Evolutionary conservation across 78 protist genomes (phyloP).

Genomic region (Creolimax fragrantissima): DNA sequence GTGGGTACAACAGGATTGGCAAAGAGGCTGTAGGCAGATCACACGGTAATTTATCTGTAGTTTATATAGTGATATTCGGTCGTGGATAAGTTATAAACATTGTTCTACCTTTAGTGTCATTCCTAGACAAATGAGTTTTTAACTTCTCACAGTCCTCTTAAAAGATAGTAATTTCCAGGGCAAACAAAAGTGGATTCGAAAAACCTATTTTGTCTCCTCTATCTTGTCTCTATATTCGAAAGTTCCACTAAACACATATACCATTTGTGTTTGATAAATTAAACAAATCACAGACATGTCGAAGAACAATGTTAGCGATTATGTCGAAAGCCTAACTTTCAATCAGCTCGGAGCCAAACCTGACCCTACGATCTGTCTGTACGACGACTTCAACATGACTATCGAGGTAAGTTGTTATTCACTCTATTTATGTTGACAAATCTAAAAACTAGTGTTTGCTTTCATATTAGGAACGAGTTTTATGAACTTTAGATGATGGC

Average conservation of each 20-base stretch:
- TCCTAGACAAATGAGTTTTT: background rate
- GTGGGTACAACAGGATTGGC: background rate
- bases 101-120: background rate
- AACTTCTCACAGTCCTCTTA: background rate
- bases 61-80: background rate
- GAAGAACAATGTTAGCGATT: background rate
- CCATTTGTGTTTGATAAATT: background rate
- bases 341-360: background rate
- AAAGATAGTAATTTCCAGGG: no score
- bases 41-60: background rate
- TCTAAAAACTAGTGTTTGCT: background rate
- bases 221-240: background rate
- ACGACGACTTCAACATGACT: background rate
- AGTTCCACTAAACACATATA: background rate
- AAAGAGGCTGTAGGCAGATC: background rate
- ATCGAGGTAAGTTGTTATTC: no score
- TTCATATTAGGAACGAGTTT: background rate
- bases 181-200: no score
- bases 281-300: background rate
- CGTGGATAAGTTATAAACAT: background rate
- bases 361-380: background rate
- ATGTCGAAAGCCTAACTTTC: background rate
- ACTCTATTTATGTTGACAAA: no score
- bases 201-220: background rate
- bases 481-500: background rate